Percentiles rank a stretch among this genome's conserved stretches.
phyloP scores from a whole-genome alignment of 164 flowering plant species.

The Tetracentron sinense region DNA sequence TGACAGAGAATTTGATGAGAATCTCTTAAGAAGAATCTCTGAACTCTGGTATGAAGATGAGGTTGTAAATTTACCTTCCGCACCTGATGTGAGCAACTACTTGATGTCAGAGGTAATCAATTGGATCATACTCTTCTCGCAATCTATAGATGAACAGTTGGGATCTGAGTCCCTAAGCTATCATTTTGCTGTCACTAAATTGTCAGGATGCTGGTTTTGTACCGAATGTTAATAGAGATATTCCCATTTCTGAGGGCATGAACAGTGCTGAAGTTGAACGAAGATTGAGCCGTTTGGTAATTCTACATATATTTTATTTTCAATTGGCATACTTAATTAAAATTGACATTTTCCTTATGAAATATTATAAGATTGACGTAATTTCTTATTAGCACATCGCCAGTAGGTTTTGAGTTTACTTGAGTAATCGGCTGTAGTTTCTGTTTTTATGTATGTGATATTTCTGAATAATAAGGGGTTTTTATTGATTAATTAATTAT shows the following conservation, averaged over 20 bases:
- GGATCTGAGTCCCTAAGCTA: not conserved
- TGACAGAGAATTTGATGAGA: constrained; percentile 89
- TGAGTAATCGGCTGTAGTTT: too few species aligned
- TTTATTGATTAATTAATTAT: too few species aligned
- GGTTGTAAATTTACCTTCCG: constrained; percentile 47
- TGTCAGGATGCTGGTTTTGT: constrained; percentile 69
- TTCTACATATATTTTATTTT: constrained; percentile 4
- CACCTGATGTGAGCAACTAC: constrained; percentile 96
- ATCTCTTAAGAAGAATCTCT: constrained; percentile 62
- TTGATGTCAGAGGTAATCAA: constrained; percentile 75
- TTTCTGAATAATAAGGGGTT: not conserved
- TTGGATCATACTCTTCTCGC: too few species aligned
- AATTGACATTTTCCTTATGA: too few species aligned
- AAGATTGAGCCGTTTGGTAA: constrained; percentile 44
- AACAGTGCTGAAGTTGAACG: constrained; percentile 68
- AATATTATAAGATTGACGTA: too few species aligned
- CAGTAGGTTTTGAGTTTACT: too few species aligned
- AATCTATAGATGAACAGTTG: too few species aligned
- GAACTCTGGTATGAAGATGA: constrained; percentile 80
- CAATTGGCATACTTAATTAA: too few species aligned
- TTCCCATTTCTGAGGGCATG: constrained; percentile 69
- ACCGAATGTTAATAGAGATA: constrained; percentile 48
- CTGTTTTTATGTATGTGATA: too few species aligned
- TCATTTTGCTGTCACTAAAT: constrained; percentile 6
- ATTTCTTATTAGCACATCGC: too few species aligned